Evolutionary conservation across 1,139 yeast species (phyloP).

Genomic region (Entelexis paramagnoliae): DNA sequence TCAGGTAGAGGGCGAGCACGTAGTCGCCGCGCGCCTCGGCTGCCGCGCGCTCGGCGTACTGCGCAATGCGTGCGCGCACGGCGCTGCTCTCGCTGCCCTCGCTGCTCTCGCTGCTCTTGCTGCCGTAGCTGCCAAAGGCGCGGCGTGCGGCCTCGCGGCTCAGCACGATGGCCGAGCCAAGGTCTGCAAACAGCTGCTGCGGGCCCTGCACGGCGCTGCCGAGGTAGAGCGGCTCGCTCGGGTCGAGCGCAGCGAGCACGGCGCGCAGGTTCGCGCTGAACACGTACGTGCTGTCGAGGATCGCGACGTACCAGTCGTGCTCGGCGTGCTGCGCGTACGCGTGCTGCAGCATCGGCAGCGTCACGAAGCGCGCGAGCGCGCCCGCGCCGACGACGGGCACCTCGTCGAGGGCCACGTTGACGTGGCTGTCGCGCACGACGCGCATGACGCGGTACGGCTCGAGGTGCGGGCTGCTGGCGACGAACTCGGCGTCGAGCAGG

Average conservation of each 20-base stretch:
- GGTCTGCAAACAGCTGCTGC: conserved; percentile 31
- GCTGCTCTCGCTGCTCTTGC: too few species aligned
- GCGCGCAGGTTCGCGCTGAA: conserved; percentile 22
- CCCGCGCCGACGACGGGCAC: conserved; percentile 20
- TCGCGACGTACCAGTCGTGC: conserved; percentile 26
- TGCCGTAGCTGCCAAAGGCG: too few species aligned
- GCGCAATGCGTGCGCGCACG: background rate
- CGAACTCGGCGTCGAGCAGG: conserved; percentile 14
- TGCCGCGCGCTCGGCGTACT: conserved; percentile 26
- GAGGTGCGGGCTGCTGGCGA: conserved; percentile 17
- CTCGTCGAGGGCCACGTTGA: conserved; percentile 21
- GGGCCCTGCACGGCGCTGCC: conserved; percentile 24
- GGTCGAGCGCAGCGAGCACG: conserved; percentile 21
- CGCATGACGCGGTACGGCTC: conserved; percentile 24
- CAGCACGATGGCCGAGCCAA: conserved; percentile 34
- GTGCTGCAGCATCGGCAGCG: conserved; percentile 25
- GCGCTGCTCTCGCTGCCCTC: too few species aligned
- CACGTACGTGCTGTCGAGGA: conserved; percentile 25
- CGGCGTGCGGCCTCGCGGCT: conserved; percentile 30
- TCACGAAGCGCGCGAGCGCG: conserved; percentile 23
- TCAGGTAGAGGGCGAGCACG: conserved; percentile 29
- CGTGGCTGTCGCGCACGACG: conserved; percentile 23
- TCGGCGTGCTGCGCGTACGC: conserved; percentile 22
- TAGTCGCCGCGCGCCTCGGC: conserved; percentile 33
- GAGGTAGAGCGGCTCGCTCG: conserved; percentile 24